A percentile compares a stretch with the other conserved stretches of the same genome.
Evolutionary conservation across 2,329 filamentous ascomycete species (phyloP).

Genomic region (Sarocladium oryzae): DNA sequence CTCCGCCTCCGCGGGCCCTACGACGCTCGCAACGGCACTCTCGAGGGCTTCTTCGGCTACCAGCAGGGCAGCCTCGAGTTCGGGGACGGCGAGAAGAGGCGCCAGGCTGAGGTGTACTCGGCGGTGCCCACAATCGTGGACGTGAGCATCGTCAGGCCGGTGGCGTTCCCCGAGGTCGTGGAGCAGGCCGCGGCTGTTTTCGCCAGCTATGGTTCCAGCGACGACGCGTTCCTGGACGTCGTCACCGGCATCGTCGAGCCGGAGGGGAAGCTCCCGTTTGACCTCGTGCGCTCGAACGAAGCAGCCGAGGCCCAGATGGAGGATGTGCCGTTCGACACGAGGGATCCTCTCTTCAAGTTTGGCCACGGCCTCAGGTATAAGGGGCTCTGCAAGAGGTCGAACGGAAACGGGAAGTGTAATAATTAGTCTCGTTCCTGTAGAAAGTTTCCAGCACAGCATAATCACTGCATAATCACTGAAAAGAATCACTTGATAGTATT

Average conservation of each 20-base stretch:
- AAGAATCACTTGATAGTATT: too few relatives aligned
- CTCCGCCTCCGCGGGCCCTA: constrained; percentile 32
- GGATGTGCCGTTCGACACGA: constrained; percentile 23
- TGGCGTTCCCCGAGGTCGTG: constrained; percentile 34
- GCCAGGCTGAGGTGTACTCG: constrained; percentile 25
- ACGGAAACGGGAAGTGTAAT: background rate
- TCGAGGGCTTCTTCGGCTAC: constrained; percentile 20
- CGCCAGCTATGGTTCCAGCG: constrained; percentile 31
- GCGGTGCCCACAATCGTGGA: constrained; percentile 34
- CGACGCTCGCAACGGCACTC: constrained; percentile 25
- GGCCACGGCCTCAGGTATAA: constrained; percentile 28
- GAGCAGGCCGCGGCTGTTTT: constrained; percentile 30
- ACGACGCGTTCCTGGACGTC: constrained; percentile 35
- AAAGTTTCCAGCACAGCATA: too few relatives aligned
- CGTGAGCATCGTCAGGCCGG: constrained; percentile 33
- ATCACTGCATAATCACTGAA: too few relatives aligned
- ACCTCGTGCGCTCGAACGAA: constrained; percentile 36
- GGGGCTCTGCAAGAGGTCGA: background rate
- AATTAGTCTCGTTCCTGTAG: too few relatives aligned
- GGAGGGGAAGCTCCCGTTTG: constrained; percentile 23
- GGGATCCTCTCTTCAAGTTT: constrained; percentile 22
- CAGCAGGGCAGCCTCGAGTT: constrained; percentile 33
- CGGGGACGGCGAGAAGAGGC: constrained; percentile 18
- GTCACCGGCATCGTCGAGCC: constrained; percentile 26
- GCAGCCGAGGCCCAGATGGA: constrained; percentile 29